Conservation (phyloP, 805 yeast genomes). For the Candida gorgasii region DNA sequence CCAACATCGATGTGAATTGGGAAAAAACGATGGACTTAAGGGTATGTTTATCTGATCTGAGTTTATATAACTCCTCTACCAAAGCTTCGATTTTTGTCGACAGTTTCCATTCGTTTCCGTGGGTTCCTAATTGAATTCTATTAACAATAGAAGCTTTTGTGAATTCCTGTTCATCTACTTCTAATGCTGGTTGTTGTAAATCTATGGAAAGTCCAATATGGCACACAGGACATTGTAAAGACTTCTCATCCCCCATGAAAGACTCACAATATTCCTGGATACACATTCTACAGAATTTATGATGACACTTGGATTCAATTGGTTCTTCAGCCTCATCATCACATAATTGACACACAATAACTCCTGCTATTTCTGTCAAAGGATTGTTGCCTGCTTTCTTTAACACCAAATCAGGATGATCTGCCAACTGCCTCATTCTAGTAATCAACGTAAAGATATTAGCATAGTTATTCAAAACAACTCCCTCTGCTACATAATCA, state of each 20-base stretch:
- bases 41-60: slow-evolving; percentile 83
- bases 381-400: slow-evolving; percentile 51
- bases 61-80: slow-evolving; percentile 85
- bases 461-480: slow-evolving; percentile 93
- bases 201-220: slow-evolving; percentile 92
- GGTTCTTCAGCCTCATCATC: slow-evolving; percentile 99
- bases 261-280: slow-evolving; percentile 87
- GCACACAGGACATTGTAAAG: slow-evolving; percentile 91
- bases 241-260: slow-evolving; percentile 58
- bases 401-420: slow-evolving; percentile 94
- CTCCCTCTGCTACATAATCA: slow-evolving; percentile 94
- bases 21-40: slow-evolving; percentile 96
- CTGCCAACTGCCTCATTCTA: slow-evolving; percentile 96
- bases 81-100: slow-evolving; percentile 96
- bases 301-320: slow-evolving; percentile 91
- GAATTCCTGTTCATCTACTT: slow-evolving; percentile 60
- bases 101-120: slow-evolving; percentile 80
- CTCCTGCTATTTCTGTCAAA: slow-evolving; percentile 41
- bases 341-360: slow-evolving; percentile 84
- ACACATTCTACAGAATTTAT: slow-evolving; percentile 90
- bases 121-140: slow-evolving; percentile 73
- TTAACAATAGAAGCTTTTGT: slow-evolving; percentile 76
- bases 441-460: slow-evolving; percentile 95
- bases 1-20: slow-evolving; percentile 96
- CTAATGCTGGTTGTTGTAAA: slow-evolving; percentile 80